Percentiles rank a stretch among this genome's conserved stretches.
Evolutionary conservation across 768 basidiomycete genomes (phyloP).

Genomic region (Trichaptum fuscoviolaceum): DNA sequence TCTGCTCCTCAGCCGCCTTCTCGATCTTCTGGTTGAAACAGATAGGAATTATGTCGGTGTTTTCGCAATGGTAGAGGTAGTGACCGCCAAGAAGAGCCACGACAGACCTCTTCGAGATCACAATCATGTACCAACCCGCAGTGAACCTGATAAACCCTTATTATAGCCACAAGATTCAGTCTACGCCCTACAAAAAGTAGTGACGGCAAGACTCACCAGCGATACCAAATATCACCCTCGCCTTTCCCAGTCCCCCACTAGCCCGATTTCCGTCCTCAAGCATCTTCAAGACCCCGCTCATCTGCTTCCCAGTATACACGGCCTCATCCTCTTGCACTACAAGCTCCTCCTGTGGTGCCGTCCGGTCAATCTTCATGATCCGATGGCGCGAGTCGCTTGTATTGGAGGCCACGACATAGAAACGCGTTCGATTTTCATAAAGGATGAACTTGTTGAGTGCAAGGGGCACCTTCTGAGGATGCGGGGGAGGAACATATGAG

Average conservation of each 20-base stretch:
- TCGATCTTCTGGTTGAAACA: slow-evolving; percentile 79
- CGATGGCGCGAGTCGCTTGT: slow-evolving; percentile 82
- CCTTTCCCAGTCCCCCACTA: slow-evolving; percentile 81
- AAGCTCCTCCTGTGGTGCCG: slow-evolving; percentile 63
- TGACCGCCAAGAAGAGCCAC: slow-evolving; percentile 94
- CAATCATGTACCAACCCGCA: slow-evolving; percentile 92
- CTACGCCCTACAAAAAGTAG: background rate
- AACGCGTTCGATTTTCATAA: slow-evolving; percentile 87
- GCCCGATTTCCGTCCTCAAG: slow-evolving; percentile 90
- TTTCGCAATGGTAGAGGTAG: slow-evolving; percentile 95
- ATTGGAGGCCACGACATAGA: slow-evolving; percentile 91
- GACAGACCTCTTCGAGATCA: slow-evolving; percentile 84
- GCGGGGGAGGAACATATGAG: background rate
- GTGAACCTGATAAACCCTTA: slow-evolving; percentile 91
- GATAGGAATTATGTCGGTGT: slow-evolving; percentile 77
- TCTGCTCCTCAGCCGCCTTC: slow-evolving; percentile 82
- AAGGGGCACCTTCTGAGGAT: slow-evolving; percentile 16
- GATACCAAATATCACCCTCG: slow-evolving; percentile 74
- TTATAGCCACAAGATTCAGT: slow-evolving; percentile 20
- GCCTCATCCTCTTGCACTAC: slow-evolving; percentile 79
- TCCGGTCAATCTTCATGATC: slow-evolving; percentile 91
- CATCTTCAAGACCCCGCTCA: slow-evolving; percentile 90
- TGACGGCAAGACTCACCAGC: slow-evolving; percentile 46
- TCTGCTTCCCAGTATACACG: slow-evolving; percentile 84
- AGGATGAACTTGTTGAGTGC: slow-evolving; percentile 79